phyloP scores from a whole-genome alignment of 2,329 filamentous ascomycete species.

The Verticillium nonalfalfae region DNA sequence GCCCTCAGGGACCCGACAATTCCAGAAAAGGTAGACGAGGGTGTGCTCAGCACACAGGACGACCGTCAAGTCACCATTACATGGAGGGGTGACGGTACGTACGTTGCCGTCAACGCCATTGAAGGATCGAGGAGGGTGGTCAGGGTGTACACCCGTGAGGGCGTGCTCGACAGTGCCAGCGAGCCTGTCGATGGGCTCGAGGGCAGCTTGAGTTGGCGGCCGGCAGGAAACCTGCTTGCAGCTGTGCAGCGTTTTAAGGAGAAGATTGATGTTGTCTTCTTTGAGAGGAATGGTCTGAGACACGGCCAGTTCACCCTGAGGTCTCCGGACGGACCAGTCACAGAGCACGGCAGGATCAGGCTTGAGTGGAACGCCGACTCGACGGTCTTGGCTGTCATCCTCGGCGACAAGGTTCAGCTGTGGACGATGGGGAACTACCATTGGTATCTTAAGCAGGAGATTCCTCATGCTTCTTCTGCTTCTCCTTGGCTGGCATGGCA shows the following conservation, averaged over 20 bases:
- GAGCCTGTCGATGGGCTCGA: constrained; percentile 94
- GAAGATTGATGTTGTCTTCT: constrained; percentile 81
- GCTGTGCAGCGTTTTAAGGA: constrained; percentile 67
- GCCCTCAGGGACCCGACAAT: constrained; percentile 90
- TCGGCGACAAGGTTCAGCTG: constrained; percentile 71
- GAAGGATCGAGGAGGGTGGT: constrained; percentile 70
- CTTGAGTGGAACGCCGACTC: constrained; percentile 91
- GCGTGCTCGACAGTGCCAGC: constrained; percentile 84
- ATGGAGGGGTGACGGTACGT: constrained; percentile 93
- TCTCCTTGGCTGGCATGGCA: constrained; percentile 62
- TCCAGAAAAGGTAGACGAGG: constrained; percentile 85
- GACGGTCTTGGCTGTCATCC: constrained; percentile 76
- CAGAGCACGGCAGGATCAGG: constrained; percentile 50
- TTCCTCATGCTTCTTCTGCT: constrained; percentile 37
- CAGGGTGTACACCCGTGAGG: constrained; percentile 85
- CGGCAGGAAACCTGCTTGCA: constrained; percentile 85
- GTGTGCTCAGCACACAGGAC: constrained; percentile 68
- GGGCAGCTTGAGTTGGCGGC: constrained; percentile 81
- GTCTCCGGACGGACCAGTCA: constrained; percentile 49
- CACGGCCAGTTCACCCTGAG: constrained; percentile 89
- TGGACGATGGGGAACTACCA: constrained; percentile 99
- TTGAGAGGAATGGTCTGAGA: constrained; percentile 94
- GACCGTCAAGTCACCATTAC: constrained; percentile 67
- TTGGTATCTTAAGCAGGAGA: constrained; percentile 94
- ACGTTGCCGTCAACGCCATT: constrained; percentile 79